Evolutionary conservation across 2,329 filamentous ascomycete genomes (phyloP).

Genomic region (Thielaviopsis populi): DNA sequence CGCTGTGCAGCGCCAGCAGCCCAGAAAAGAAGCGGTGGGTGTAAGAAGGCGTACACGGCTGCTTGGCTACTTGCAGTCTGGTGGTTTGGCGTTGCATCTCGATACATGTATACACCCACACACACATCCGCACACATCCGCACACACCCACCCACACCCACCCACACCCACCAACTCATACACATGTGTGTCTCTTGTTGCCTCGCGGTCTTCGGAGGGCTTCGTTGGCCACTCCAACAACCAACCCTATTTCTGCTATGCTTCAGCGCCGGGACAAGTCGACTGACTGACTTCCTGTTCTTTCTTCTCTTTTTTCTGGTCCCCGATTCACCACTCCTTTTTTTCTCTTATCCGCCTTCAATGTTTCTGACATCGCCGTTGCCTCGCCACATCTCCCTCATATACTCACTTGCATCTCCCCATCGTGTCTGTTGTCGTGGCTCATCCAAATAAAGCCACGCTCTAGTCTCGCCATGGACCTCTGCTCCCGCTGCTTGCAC

Average conservation of each 20-base stretch:
- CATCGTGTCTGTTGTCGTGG: neutral
- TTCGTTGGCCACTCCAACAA: neutral
- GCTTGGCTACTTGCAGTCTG: neutral
- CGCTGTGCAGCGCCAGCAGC: neutral
- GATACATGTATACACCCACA: neutral
- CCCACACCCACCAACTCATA: neutral
- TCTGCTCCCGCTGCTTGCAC: conserved; percentile 1
- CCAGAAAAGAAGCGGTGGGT: neutral
- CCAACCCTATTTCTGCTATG: neutral
- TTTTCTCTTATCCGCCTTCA: neutral
- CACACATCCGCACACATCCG: neutral
- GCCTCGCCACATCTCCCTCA: neutral
- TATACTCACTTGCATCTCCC: neutral
- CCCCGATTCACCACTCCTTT: neutral
- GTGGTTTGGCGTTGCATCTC: neutral
- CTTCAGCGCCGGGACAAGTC: neutral
- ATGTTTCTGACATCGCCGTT: neutral
- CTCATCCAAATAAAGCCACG: neutral
- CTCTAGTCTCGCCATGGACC: neutral
- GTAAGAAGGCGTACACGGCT: neutral
- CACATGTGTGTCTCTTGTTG: neutral
- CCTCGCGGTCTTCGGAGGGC: neutral
- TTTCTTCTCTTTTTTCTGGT: neutral
- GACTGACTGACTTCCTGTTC: neutral
- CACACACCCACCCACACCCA: neutral